Base-by-base conservation (phyloP, 352 stramenopile species). In the Aphanomyces invadans region DNA sequence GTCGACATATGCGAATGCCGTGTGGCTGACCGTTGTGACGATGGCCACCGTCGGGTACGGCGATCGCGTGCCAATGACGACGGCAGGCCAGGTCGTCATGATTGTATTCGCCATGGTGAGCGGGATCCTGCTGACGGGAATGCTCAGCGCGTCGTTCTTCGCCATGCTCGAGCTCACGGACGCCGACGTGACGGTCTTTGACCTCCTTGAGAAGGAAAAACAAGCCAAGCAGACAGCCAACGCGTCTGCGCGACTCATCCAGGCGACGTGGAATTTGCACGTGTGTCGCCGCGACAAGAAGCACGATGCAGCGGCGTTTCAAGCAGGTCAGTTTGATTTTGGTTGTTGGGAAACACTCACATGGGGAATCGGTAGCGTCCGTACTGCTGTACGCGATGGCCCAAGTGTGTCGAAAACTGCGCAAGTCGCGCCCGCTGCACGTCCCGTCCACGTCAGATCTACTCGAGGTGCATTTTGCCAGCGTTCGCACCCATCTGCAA, bases 21-120 rank as follows among this genome's bases (percentile, higher is more conserved):
- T 83, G 62, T 92, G 83, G 83, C 71, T 92, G 39, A 82, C 88
- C 1, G 71, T 81, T 31, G 71, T 92, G 48, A 89, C 80, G 19
- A 90, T 92, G 83, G 80, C 74, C 21, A 89, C 83, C 2, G 77
- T 90, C 42, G 83, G 83, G 9, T 92, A 92, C 66, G 83, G 83
- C 7, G 83, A 92, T 65, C 62, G 87, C 15, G 74, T 73, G 0
- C 74, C 83, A 10, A 68, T 80, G 49, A 89, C 83, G 21, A 70
- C 76, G 12, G 63, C 74, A 4, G 83, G 83, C 7, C 80, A 92
- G 66, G 45, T 85, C 9, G 33, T 90, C 10, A 64, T 90, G 1
- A 76, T 87, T 11, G 33, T 89, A 23, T 80, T 81, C 28, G 83
- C 75, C 31, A 92, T 92, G 81, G 56, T 86, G 26, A 62, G 74